These are phyloP conservation scores for Entomortierella lignicola DNA, from an alignment of 192 early-diverging fungal genomes.

Conservation along the genomic window DNA sequence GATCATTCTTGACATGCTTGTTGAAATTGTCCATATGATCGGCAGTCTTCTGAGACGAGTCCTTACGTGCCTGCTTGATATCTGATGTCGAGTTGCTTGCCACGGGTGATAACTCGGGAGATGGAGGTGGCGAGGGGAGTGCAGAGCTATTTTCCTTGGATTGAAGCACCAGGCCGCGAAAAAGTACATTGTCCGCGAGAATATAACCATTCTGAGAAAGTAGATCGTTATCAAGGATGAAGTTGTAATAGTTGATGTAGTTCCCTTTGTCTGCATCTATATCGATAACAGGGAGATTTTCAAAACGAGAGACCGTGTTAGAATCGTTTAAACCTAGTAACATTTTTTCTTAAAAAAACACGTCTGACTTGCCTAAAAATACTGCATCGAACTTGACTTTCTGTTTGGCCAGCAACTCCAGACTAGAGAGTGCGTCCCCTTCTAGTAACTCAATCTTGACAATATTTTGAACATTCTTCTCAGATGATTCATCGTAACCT, in stretches of 20 bases:
- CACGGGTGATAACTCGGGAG: not conserved
- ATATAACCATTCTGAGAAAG: constrained; percentile 68
- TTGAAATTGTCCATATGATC: constrained; percentile 69
- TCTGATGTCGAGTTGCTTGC: not conserved
- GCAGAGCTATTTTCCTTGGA: not conserved
- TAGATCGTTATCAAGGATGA: constrained; percentile 69
- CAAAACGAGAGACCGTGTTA: too few relatives aligned
- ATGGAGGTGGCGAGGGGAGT: not conserved
- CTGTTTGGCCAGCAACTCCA: constrained; percentile 6
- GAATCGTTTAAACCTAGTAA: too few relatives aligned
- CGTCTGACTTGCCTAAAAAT: constrained; percentile 72
- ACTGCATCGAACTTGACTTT: constrained; percentile 67
- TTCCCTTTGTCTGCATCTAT: constrained; percentile 78
- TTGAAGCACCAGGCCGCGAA: constrained; percentile 11
- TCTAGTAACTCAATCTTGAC: constrained; percentile 34
- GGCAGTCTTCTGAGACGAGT: constrained; percentile 34
- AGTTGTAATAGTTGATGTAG: constrained; percentile 73
- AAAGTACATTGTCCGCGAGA: constrained; percentile 72
- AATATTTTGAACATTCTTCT: not conserved
- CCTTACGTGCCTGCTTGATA: not conserved
- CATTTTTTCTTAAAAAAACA: too few relatives aligned
- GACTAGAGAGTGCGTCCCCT: constrained; percentile 7
- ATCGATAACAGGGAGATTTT: too few relatives aligned
- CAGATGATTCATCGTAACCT: not conserved
- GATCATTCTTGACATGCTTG: constrained; percentile 68